Conservation (phyloP, 2,329 filamentous ascomycete species). For the Fusarium annulatum region DNA sequence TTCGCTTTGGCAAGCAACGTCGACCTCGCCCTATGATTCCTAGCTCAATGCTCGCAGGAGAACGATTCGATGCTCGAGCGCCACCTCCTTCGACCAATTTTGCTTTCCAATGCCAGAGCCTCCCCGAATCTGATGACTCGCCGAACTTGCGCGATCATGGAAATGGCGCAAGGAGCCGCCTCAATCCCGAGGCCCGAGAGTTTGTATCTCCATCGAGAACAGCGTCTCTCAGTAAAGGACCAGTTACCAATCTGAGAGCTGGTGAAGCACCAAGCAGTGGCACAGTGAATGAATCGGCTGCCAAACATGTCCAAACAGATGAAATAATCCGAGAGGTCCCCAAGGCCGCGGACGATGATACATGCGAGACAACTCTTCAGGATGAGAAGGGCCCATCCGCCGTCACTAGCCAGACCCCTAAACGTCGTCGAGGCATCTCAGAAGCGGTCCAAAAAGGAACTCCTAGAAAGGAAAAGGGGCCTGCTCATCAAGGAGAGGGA, state of each 20-base stretch:
- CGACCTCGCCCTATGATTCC: slow-evolving; percentile 34
- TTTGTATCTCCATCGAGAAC: slow-evolving; percentile 39
- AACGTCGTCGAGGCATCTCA: slow-evolving; percentile 2
- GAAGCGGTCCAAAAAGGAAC: slow-evolving; percentile 6
- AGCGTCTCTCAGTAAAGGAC: neutral
- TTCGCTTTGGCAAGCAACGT: slow-evolving; percentile 48
- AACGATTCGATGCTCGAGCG: slow-evolving; percentile 5
- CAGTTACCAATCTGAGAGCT: neutral
- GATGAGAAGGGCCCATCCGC: neutral
- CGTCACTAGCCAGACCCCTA: neutral
- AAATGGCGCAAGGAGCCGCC: slow-evolving; percentile 9
- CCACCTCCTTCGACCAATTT: slow-evolving; percentile 27
- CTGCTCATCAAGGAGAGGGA: neutral
- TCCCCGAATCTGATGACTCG: neutral
- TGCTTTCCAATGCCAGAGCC: slow-evolving; percentile 16
- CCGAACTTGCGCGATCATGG: neutral
- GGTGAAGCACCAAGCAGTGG: neutral
- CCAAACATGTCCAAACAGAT: neutral
- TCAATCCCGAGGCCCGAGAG: slow-evolving; percentile 38
- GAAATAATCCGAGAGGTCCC: neutral
- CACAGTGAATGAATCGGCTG: neutral
- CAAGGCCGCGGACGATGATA: neutral
- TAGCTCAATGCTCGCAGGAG: slow-evolving; percentile 29
- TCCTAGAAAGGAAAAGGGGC: neutral
- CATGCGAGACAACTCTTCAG: neutral